phyloP scores from a whole-genome alignment of 1,139 yeast species.

The Geotrichum aggregatum region DNA sequence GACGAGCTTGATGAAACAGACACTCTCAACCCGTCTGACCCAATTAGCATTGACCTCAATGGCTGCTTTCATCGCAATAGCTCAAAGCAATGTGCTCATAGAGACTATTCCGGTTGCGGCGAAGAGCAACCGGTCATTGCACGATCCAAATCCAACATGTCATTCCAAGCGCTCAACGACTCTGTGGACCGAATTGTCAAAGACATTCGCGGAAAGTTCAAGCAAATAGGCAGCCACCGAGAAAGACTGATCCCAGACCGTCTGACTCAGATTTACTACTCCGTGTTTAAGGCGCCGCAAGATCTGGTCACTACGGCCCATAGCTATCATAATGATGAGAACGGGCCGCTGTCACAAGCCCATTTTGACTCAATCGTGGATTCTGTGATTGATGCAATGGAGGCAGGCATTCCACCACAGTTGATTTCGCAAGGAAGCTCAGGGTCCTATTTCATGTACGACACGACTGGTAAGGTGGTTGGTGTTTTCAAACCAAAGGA shows the following conservation, averaged over 20 bases:
- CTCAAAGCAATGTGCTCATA: neutral
- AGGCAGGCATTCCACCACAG: conserved; percentile 44
- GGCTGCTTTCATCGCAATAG: neutral
- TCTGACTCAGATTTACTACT: conserved; percentile 44
- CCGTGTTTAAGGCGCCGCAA: conserved; percentile 48
- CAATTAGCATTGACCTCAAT: neutral
- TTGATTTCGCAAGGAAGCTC: conserved; percentile 65
- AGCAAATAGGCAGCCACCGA: conserved; percentile 8
- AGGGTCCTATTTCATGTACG: conserved; percentile 62
- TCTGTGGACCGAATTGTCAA: conserved; percentile 18
- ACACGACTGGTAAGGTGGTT: conserved; percentile 38
- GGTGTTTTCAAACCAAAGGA: conserved; percentile 77
- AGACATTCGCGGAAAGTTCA: conserved; percentile 14
- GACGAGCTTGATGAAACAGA: neutral
- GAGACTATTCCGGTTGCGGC: neutral
- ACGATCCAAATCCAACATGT: conserved; percentile 13
- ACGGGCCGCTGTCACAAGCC: conserved; percentile 35
- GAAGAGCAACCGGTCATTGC: neutral
- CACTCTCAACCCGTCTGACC: neutral
- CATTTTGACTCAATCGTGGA: conserved; percentile 43
- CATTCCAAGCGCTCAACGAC: conserved; percentile 15
- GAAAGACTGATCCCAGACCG: neutral
- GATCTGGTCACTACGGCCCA: conserved; percentile 23
- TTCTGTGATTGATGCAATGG: conserved; percentile 46
- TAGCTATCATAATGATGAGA: conserved; percentile 16